Percentiles rank a stretch among this genome's conserved stretches.
phyloP scores from a whole-genome alignment of 2,329 filamentous ascomycete genomes.

The Fusarium sp. region DNA sequence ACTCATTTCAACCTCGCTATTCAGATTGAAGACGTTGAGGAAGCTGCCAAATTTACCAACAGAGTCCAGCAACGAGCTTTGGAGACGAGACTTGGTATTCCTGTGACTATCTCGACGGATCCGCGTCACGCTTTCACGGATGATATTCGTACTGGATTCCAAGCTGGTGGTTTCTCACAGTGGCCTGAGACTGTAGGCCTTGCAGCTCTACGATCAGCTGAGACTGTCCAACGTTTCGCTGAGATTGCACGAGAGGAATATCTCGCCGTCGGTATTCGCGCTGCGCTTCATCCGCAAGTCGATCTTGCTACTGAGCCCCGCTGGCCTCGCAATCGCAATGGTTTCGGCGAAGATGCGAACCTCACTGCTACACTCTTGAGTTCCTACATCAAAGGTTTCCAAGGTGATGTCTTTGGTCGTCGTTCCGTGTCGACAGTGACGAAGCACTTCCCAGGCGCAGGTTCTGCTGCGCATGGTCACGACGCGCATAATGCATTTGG shows the following conservation, averaged over 20 bases:
- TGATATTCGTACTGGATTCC: slow-evolving; percentile 57
- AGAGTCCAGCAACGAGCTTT: slow-evolving; percentile 55
- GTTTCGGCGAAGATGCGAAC: slow-evolving; percentile 61
- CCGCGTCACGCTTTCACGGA: slow-evolving; percentile 58
- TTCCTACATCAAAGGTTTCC: slow-evolving; percentile 60
- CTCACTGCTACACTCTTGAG: slow-evolving; percentile 52
- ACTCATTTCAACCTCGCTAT: slow-evolving; percentile 61
- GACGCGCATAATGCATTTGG: slow-evolving; percentile 64
- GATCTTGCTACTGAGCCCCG: slow-evolving; percentile 62
- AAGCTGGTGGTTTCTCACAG: slow-evolving; percentile 58
- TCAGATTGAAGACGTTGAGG: slow-evolving; percentile 52
- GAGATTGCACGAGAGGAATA: slow-evolving; percentile 61
- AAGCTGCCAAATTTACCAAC: slow-evolving; percentile 55
- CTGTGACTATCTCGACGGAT: slow-evolving; percentile 60
- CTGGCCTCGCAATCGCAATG: slow-evolving; percentile 59
- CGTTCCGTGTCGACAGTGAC: slow-evolving; percentile 60
- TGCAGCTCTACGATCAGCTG: slow-evolving; percentile 58
- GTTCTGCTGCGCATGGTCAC: slow-evolving; percentile 60
- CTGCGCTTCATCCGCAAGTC: slow-evolving; percentile 61
- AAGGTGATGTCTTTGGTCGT: slow-evolving; percentile 55
- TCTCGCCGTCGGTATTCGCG: slow-evolving; percentile 55
- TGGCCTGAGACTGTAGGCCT: slow-evolving; percentile 64
- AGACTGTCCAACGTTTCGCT: slow-evolving; percentile 58
- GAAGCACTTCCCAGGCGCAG: slow-evolving; percentile 66
- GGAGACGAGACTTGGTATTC: slow-evolving; percentile 60